Base-by-base conservation (phyloP, 192 early-diverging fungal genomes). In the Podila epicladia region DNA sequence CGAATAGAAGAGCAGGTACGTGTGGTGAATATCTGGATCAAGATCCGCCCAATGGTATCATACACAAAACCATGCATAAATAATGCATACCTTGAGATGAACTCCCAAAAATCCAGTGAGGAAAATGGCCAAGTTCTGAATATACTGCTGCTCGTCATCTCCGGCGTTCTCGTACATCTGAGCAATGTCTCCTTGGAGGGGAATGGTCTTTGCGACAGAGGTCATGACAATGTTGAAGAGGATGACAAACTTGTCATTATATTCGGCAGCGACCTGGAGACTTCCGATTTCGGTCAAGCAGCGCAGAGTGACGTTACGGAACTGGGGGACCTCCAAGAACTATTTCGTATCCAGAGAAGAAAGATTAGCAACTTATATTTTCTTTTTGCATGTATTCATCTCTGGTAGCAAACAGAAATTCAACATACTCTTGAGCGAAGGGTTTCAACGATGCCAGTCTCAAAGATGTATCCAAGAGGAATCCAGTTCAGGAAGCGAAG, bases 401-500 rank as follows among this genome's bases (percentile, higher is more conserved):
- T 6, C 2, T 11, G 6, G 51, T 24, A 24, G 24, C 53, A 24
- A 13, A 13, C 0, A 22, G 11, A 24, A 28, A 32, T 12, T 53
- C 32, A 26, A 57, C 87, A 70, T 90, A 95, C 94, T 75, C 95
- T 89, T 20, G 85, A 91, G 66, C 92, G 91, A 64, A 99, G 80
- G 58, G 90, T 93, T 67, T 89, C 91, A 58, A 99, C 97, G 41
- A 99, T 75, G 74, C 94, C 91, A 29, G 93, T 98, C 83, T 99
- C 96, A 75, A 99, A 99, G 62, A 98, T 96, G 76, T 97, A 99
- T 33, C 97, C 98, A 32, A 98, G 89, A 31, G 97, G 97, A 75
- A 99, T 95, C 98, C 98, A 99, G 87, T 93, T 95, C 65, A 99
- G 86, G 86, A 98, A 99, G 66, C 94, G 91, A 58, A 97, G 85